phyloP scores from a whole-genome alignment of 2,329 filamentous ascomycete genomes.

The Cordyceps fumosorosea region DNA sequence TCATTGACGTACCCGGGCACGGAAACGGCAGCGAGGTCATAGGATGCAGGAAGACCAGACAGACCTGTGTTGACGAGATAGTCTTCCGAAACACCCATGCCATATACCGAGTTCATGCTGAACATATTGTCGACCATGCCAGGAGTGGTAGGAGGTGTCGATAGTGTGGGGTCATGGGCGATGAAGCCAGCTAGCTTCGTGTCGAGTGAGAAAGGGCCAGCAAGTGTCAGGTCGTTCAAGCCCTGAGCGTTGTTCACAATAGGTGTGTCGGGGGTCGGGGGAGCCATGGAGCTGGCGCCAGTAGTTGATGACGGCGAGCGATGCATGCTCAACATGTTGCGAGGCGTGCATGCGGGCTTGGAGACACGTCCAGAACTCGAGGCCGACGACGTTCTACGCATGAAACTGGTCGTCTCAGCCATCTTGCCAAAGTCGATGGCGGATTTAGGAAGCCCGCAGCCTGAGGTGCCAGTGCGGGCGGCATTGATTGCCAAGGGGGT shows the following conservation, averaged over 20 bases:
- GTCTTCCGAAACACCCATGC: conserved; percentile 39
- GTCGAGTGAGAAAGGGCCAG: conserved; percentile 26
- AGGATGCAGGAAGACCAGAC: conserved; percentile 38
- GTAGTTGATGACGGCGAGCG: conserved; percentile 35
- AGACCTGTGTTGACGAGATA: conserved; percentile 42
- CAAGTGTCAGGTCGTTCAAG: conserved; percentile 33
- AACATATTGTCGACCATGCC: conserved; percentile 38
- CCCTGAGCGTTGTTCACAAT: conserved; percentile 32
- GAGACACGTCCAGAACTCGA: conserved; percentile 33
- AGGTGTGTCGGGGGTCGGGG: conserved; percentile 45
- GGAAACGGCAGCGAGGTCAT: conserved; percentile 31
- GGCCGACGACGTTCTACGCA: conserved; percentile 49
- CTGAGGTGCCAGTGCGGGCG: conserved; percentile 32
- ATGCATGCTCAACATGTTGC: conserved; percentile 35
- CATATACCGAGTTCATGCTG: conserved; percentile 32
- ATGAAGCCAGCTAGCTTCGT: conserved; percentile 24
- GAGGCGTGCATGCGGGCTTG: conserved; percentile 26
- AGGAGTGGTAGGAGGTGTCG: conserved; percentile 49
- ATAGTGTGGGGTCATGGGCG: conserved; percentile 39
- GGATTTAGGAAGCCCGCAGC: conserved; percentile 38
- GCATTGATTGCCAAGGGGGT: conserved; percentile 41
- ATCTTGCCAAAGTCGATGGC: conserved; percentile 41
- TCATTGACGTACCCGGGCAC: conserved; percentile 41
- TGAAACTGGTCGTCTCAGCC: conserved; percentile 39
- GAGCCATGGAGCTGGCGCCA: conserved; percentile 36